Conservation (phyloP, 164 flowering plant genomes). For the Sextonia rubra region DNA sequence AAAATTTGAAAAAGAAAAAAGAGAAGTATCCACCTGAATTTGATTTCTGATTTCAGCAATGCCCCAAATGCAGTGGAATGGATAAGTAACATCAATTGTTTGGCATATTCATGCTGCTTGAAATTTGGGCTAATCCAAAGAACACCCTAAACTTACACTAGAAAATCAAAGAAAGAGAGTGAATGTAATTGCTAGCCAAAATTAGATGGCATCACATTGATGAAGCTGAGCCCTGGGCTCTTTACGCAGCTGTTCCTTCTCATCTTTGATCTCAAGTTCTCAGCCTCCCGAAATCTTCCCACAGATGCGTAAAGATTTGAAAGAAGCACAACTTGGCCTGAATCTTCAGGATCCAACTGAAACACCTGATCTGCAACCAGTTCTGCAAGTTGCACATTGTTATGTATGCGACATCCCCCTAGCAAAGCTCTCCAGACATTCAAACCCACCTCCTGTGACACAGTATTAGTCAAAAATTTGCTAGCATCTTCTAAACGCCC, state of each 20-base stretch:
- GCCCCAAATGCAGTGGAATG: no score
- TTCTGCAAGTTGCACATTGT: slow-evolving; percentile 32
- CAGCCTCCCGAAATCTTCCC: slow-evolving; percentile 39
- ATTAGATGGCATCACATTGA: slow-evolving; percentile 4
- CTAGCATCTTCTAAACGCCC: slow-evolving; percentile 34
- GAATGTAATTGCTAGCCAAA: background rate
- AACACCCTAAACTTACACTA: background rate
- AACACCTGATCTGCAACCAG: slow-evolving; percentile 26
- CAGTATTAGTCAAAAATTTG: slow-evolving; percentile 7
- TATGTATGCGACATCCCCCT: slow-evolving; percentile 31
- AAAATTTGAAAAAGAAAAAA: no score
- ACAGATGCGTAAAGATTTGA: slow-evolving; percentile 42
- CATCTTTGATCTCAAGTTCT: slow-evolving; percentile 28
- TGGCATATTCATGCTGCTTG: no score
- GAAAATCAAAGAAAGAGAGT: background rate
- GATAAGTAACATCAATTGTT: no score
- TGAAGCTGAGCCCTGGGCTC: slow-evolving; percentile 31
- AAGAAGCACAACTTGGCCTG: slow-evolving; percentile 36
- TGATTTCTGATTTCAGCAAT: no score
- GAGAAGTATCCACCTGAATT: no score
- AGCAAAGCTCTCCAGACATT: slow-evolving; percentile 37
- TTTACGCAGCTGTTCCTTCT: slow-evolving; percentile 21
- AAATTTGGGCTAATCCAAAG: background rate
- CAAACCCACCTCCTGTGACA: slow-evolving; percentile 13
- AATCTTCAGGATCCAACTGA: slow-evolving; percentile 21